phyloP scores from a whole-genome alignment of 257 asterid species.

The Jacaranda mimosifolia region DNA sequence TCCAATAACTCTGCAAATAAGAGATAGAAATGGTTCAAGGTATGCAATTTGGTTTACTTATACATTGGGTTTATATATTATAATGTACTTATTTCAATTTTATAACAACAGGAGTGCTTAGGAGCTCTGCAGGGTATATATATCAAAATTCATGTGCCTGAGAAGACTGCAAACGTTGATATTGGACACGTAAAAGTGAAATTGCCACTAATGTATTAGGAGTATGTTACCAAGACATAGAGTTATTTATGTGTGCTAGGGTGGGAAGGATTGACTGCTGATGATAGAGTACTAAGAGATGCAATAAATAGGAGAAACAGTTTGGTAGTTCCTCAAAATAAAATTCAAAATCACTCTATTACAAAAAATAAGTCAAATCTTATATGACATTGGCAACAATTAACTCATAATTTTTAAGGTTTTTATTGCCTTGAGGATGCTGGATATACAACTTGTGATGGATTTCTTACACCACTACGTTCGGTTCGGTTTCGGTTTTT shows the following conservation, averaged over 20 bases:
- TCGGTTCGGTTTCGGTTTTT: no score
- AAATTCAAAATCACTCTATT: background rate
- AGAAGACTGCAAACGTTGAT: background rate
- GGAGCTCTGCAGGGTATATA: constrained; percentile 7
- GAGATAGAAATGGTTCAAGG: background rate
- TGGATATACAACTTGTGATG: background rate
- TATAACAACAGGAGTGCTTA: background rate
- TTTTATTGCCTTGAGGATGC: background rate
- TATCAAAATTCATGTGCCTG: background rate
- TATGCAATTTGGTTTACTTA: background rate
- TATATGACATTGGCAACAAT: background rate
- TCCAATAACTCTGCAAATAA: background rate
- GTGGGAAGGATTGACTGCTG: background rate
- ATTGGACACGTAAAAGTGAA: background rate
- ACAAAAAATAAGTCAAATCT: no score
- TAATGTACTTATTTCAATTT: background rate
- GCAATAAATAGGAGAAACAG: background rate
- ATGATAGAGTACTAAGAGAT: background rate
- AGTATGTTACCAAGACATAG: background rate
- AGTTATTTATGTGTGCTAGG: background rate
- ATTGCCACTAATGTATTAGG: background rate
- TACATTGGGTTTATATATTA: background rate
- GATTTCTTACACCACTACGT: background rate
- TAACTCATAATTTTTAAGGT: background rate
- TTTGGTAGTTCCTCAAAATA: no score